Evolutionary conservation across 352 stramenopile genomes (phyloP).

Genomic region (Blastocystis sp.): DNA sequence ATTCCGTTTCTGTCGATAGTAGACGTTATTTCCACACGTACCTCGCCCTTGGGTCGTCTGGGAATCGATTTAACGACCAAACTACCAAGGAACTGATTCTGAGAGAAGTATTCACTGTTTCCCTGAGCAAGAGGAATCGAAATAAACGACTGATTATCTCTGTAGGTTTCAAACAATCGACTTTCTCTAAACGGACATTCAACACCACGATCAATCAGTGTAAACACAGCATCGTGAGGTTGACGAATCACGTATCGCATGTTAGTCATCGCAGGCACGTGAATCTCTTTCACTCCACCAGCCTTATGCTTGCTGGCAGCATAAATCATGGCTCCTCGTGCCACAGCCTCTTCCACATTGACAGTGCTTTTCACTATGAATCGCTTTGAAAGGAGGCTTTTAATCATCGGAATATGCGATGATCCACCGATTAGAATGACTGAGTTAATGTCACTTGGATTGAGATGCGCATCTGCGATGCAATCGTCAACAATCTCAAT

Average conservation of each 20-base stretch:
- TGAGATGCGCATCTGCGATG: neutral
- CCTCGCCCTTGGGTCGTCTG: neutral
- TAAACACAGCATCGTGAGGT: neutral
- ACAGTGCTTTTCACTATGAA: slow-evolving; percentile 75
- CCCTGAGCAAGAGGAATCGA: slow-evolving; percentile 9
- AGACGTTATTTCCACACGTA: neutral
- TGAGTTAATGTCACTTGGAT: neutral
- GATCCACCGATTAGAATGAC: slow-evolving; percentile 65
- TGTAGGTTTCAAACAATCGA: neutral
- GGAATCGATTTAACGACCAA: neutral
- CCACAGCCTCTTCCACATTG: slow-evolving; percentile 95
- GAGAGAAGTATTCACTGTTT: neutral
- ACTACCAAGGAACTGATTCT: neutral
- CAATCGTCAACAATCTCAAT: neutral
- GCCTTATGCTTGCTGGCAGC: neutral
- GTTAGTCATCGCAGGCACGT: neutral
- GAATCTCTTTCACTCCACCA: neutral
- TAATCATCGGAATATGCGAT: slow-evolving; percentile 92
- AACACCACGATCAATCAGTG: neutral
- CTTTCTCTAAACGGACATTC: neutral
- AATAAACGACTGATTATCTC: neutral
- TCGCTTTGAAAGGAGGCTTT: slow-evolving; percentile 89
- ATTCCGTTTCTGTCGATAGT: neutral
- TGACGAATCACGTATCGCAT: neutral
- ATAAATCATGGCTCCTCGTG: slow-evolving; percentile 80